These are phyloP conservation scores for Leccinum laetum DNA, from an alignment of 1,284 basidiomycete species.

Conservation along the genomic window DNA sequence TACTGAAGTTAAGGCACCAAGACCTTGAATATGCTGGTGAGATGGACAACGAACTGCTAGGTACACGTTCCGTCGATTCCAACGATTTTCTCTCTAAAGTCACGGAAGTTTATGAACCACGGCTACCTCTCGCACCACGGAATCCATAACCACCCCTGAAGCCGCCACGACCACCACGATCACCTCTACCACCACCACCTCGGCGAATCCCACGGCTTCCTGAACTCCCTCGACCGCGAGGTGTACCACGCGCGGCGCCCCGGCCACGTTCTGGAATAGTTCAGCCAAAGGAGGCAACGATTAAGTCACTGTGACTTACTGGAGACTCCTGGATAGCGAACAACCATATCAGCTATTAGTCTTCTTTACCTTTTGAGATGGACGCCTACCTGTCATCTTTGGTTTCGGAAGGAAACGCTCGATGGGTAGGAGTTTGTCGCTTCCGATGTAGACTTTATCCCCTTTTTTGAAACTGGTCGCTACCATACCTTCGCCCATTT, in stretches of 20 bases:
- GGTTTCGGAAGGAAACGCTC: constrained; percentile 99
- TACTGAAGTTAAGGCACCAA: constrained; percentile 48
- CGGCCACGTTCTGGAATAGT: constrained; percentile 54
- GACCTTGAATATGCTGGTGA: constrained; percentile 32
- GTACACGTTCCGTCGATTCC: neutral
- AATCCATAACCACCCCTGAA: constrained; percentile 43
- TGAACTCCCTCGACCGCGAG: constrained; percentile 42
- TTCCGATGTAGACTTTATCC: constrained; percentile 97
- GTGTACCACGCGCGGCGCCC: constrained; percentile 39
- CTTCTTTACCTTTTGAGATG: constrained; percentile 3
- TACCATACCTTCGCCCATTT: constrained; percentile 97
- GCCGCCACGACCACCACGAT: constrained; percentile 44
- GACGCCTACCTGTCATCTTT: constrained; percentile 66
- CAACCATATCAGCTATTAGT: neutral
- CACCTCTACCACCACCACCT: constrained; percentile 42
- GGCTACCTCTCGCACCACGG: constrained; percentile 44
- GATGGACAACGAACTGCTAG: neutral
- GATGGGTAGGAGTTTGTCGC: constrained; percentile 95
- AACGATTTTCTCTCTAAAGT: neutral
- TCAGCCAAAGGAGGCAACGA: constrained; percentile 2
- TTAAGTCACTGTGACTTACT: constrained; percentile 37
- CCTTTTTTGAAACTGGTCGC: constrained; percentile 96
- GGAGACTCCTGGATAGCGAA: constrained; percentile 41
- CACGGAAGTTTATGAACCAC: constrained; percentile 41
- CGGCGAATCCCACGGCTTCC: constrained; percentile 49